Base-by-base conservation (phyloP, 306 rosid species). In the Cucumis melo region DNA sequence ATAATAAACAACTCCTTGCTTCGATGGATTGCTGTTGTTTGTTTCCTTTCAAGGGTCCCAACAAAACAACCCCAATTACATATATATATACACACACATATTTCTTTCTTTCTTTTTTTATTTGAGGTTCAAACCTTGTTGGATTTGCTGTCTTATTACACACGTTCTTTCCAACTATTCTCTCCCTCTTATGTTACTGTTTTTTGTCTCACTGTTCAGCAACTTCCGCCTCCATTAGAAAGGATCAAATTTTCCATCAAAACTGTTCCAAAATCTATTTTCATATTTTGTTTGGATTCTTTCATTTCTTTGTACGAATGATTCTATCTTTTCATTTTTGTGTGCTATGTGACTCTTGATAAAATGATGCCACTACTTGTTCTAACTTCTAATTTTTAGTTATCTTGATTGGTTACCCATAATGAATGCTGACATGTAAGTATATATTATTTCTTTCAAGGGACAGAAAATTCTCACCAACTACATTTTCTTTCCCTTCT, bases 1-100 rank as follows among this genome's bases (percentile, higher is more conserved):
- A 70, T 71, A 23, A 32, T 32, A 32, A 46, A 46, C 75, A 44
- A 6, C 75, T 71, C 23, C 58, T 70, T 70, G 75, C 56, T 70
- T 70, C 21, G 75, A 41, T 70, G 75, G 75, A 15, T 1, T 71
- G 75, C 75, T 41, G 20, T 2, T 67, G 19, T 67, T 19, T 71
- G 75, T 71, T 71, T 71, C 75, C 75, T 71, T 71, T 71, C 75
- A 15, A 71, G 75, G 75, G 75, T 71, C 75, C 75, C 75, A 44
- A 21, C 38, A 4, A 21, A 50, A 15, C 75, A 36, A 68, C 23
- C 41, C 39, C 75, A 70, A 24, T 53, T 14, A 71, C 59, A 14
- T 71, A 7, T 71, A 13, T 27, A 44, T 70, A 3, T 32, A 32
- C 2, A 32, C 2, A 32, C 2, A 32, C 2, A 32, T 32, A 32